These are phyloP conservation scores for Phyllosticta paracitricarpa DNA, from an alignment of 2,329 filamentous ascomycete species.

Conservation along the genomic window DNA sequence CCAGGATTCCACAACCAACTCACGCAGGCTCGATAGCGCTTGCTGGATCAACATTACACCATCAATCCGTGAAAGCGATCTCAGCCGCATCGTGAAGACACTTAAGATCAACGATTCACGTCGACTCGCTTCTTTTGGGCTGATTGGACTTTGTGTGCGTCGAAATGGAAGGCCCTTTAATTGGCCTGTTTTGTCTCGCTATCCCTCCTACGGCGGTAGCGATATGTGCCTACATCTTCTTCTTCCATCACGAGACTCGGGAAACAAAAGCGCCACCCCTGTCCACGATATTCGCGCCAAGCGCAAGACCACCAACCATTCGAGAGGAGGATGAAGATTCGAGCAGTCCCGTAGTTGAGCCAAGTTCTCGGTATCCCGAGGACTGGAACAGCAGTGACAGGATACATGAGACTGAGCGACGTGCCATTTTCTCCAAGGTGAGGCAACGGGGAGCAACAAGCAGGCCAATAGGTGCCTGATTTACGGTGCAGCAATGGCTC, in stretches of 20 bases:
- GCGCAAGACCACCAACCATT: not conserved
- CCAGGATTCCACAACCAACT: not conserved
- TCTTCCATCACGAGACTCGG: not conserved
- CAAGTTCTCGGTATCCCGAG: constrained; percentile 22
- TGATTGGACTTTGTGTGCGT: not conserved
- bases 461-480: constrained; percentile 4
- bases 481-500: constrained; percentile 25
- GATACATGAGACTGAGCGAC: constrained; percentile 38
- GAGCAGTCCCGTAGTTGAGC: not conserved
- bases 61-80: not conserved
- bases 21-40: not conserved
- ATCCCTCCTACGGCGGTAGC: not conserved
- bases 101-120: not conserved
- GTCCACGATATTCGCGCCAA: not conserved
- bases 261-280: not conserved
- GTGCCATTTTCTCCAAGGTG: constrained; percentile 42
- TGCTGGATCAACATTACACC: not conserved
- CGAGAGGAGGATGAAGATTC: not conserved
- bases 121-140: not conserved
- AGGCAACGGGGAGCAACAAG: not conserved
- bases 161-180: not conserved
- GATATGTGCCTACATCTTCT: not conserved
- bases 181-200: not conserved
- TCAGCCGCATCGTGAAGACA: not conserved
- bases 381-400: constrained; percentile 32